phyloP scores from a whole-genome alignment of 345 rosid genomes.

The Gossypioides kirkii region DNA sequence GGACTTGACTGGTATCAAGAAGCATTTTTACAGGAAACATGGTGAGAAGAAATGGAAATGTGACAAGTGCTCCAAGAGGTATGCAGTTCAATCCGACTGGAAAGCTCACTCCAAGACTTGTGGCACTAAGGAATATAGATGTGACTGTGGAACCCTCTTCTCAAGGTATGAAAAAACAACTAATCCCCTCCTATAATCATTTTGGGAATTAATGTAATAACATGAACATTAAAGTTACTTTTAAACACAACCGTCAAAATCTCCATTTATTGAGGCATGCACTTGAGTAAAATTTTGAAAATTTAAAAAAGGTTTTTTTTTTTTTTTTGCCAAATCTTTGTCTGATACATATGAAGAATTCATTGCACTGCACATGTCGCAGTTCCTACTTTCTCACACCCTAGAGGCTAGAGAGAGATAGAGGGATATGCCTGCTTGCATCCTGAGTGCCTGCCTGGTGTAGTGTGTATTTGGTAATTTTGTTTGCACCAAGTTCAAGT shows the following conservation, averaged over 20 bases:
- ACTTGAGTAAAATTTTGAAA: background rate
- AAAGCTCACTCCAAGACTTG: slow-evolving; percentile 89
- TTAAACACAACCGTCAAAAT: slow-evolving; percentile 6
- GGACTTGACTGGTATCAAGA: slow-evolving; percentile 64
- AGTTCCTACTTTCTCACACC: slow-evolving; percentile 8
- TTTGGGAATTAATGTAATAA: background rate
- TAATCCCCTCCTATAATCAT: background rate
- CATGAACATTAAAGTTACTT: background rate
- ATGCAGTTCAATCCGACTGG: slow-evolving; percentile 95
- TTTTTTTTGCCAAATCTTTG: slow-evolving; percentile 6
- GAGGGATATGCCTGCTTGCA: background rate
- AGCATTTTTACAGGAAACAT: slow-evolving; percentile 55
- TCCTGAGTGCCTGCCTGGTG: slow-evolving; percentile 13
- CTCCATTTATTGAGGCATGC: background rate
- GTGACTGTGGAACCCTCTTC: slow-evolving; percentile 90
- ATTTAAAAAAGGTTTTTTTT: slow-evolving; percentile 32
- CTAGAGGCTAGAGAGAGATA: background rate
- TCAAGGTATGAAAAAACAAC: slow-evolving; percentile 47
- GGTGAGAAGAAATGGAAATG: slow-evolving; percentile 72
- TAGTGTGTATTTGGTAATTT: slow-evolving; percentile 8
- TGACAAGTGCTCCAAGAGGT: slow-evolving; percentile 74
- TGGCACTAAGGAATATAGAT: slow-evolving; percentile 80
- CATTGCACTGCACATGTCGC: slow-evolving; percentile 3
- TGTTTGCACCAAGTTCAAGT: slow-evolving; percentile 19
- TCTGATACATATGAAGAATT: slow-evolving; percentile 7